Evolutionary conservation across 768 basidiomycete species (phyloP).

Genomic region (Hemileccinum rubropunctum): DNA sequence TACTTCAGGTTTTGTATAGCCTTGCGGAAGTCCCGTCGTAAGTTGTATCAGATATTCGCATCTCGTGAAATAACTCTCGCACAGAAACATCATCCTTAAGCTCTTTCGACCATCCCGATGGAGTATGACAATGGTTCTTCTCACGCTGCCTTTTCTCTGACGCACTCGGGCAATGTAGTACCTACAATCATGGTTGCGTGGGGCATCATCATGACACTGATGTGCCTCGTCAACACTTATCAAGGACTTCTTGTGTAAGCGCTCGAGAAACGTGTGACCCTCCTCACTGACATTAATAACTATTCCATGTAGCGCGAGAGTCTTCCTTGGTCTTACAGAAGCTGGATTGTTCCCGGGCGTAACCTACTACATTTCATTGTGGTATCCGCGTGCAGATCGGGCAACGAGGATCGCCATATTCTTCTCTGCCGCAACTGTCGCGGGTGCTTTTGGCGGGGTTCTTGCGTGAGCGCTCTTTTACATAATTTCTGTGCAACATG

Average conservation of each 20-base stretch:
- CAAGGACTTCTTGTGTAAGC: slow-evolving; percentile 31
- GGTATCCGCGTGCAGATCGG: slow-evolving; percentile 60
- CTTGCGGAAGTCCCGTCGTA: slow-evolving; percentile 39
- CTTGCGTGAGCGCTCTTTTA: slow-evolving; percentile 35
- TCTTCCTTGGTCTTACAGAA: slow-evolving; percentile 48
- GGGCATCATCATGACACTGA: slow-evolving; percentile 39
- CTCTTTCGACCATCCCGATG: slow-evolving; percentile 36
- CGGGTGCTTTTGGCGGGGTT: slow-evolving; percentile 51
- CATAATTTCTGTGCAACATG: background rate
- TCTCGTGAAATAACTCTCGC: slow-evolving; percentile 1
- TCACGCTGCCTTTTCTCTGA: slow-evolving; percentile 2
- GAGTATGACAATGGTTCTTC: slow-evolving; percentile 22
- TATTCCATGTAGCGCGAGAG: slow-evolving; percentile 28
- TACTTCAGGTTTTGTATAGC: slow-evolving; percentile 34
- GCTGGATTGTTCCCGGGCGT: slow-evolving; percentile 44
- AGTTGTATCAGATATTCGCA: slow-evolving; percentile 5
- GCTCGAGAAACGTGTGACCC: background rate
- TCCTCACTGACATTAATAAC: background rate
- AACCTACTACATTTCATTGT: slow-evolving; percentile 49
- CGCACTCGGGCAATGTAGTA: slow-evolving; percentile 30
- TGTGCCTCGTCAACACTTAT: slow-evolving; percentile 36
- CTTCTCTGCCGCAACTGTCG: slow-evolving; percentile 58
- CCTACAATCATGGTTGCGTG: slow-evolving; percentile 39
- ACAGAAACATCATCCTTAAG: slow-evolving; percentile 38
- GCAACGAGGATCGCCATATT: slow-evolving; percentile 59